Evolutionary conservation across 2,329 filamentous ascomycete species (phyloP), one percentile per base, ranked within the genome.

Genomic region (Nectriaceae sp.): DNA sequence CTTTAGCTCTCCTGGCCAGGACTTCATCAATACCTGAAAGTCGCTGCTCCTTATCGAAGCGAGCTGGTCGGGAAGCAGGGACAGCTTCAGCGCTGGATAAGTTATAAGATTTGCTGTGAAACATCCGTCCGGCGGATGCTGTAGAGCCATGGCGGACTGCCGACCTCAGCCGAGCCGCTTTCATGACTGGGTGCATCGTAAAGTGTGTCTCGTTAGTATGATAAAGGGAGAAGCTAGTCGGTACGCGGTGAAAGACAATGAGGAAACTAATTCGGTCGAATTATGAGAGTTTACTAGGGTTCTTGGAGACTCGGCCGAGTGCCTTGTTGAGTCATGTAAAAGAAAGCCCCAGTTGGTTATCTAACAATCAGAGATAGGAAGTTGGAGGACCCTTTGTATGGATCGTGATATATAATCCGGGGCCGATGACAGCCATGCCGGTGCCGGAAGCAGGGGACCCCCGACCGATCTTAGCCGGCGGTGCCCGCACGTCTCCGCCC

Each of bases 1-100:
- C 80, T 62, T 87, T 89, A 52, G 79, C 80, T 41, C 93, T 82
- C 44, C 69, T 60, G 4, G 62, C 64, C 21, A 63, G 53, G 18
- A 71, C 61, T 3, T 63, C 63, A 5, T 64, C 57, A 20, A 70
- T 61, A 13, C 61, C 56, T 3, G 65, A 63, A 8, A 62, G 51
- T 4, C 53, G 48, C 21, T 56, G 51, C 1, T 56, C 51, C 26
- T 51, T 61, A 15, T 59, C 54, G 44, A 57, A 61, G 21, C 53
- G 55, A 3, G 65, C 63, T 10, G 57, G 52, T 10, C 50, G 51
- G 24, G 58, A 57, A 40, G 53, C 53, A 1, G 60, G 57, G 3
- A 62, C 55, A n/a, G 57, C 54, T 44, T 66, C 62, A 5, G 59
- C 49, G 41, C 53, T 61, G 29, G 52, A 53, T 22, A 58, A 36